These are phyloP conservation scores for Trichocomaceae sp. DNA, from an alignment of 2,329 filamentous ascomycete genomes.

Conservation along the genomic window DNA sequence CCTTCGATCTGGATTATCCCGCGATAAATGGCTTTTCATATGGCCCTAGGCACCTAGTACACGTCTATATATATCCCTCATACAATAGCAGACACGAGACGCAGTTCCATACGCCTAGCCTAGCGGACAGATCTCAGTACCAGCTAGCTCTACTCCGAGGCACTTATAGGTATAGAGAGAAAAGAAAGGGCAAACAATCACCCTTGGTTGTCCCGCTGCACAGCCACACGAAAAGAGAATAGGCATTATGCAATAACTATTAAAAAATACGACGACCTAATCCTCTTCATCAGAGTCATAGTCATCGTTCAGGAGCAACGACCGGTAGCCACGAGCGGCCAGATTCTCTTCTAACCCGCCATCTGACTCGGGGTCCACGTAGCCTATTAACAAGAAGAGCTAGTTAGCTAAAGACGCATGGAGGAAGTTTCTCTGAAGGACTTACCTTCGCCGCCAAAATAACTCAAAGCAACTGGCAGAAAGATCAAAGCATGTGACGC, in stretches of 20 bases:
- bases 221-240: not conserved
- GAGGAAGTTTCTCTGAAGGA: not conserved
- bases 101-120: not conserved
- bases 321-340: slow-evolving; percentile 68
- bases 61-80: not conserved
- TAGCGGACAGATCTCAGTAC: not conserved
- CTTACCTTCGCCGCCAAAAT: slow-evolving; percentile 71
- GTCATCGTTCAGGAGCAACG: slow-evolving; percentile 70
- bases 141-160: not conserved
- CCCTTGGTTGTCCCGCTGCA: too few species aligned
- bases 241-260: not conserved
- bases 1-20: not conserved
- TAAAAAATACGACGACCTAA: not conserved
- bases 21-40: not conserved
- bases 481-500: slow-evolving; percentile 85
- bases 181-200: not conserved
- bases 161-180: not conserved
- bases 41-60: too few species aligned
- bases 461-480: slow-evolving; percentile 78
- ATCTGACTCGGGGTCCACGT: slow-evolving; percentile 78
- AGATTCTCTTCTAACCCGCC: slow-evolving; percentile 87
- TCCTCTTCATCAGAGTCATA: slow-evolving; percentile 57
- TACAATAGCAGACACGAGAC: not conserved
- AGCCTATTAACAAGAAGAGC: slow-evolving; percentile 50
- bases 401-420: not conserved